Evolutionary conservation across 1,284 basidiomycete genomes (phyloP), one percentile per base, ranked within the genome.

Genomic region (Ganoderma lingzhi): DNA sequence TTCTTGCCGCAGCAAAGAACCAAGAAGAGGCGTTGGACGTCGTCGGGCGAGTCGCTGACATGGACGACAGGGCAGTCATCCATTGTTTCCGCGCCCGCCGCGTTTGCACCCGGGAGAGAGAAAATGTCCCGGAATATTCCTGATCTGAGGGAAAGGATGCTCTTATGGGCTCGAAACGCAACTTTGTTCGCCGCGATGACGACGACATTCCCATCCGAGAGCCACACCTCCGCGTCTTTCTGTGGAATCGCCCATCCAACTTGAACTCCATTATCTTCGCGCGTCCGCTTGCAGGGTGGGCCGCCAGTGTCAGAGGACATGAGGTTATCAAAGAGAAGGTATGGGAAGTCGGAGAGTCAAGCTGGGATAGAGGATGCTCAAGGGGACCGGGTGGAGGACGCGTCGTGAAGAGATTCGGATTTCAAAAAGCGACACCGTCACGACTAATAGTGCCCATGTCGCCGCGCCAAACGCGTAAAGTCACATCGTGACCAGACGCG

Each of bases 141-240:
- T 23, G 58, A 60, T 1, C 39, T 14, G n/a, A 30, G 60, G 9
- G 41, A n/a, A 1, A 62, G 9, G 8, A 32, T 39, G 41, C 60
- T 42, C 41, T 62, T 42, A n/a, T 62, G 41, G n/a, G 45, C 41
- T 0, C 60, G 60, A 19, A 62, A 62, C 14, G 60, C 60, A 4
- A 44, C 41, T 17, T 62, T 17, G 32, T 15, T 8, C 28, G 48
- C 45, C 12, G 30, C 28, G 28, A 39, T 28, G 35, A 76, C 70
- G 65, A 76, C 73, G 23, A 70, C 64, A 61, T 75, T 72, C 72
- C 73, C 74, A 14, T 75, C 70, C 61, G 59, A 64, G 6, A 56
- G 68, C 6, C 67, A 70, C 32, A 55, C 73, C 6, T 56, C 69
- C 6, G 60, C 62, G 4, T 75, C 61, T 53, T 70, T 30, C 53